A percentile compares a stretch with the other conserved stretches of the same genome.
These are phyloP conservation scores for Botrytis squamosa DNA, from an alignment of 2,329 filamentous ascomycete genomes.

Conservation along the genomic window DNA sequence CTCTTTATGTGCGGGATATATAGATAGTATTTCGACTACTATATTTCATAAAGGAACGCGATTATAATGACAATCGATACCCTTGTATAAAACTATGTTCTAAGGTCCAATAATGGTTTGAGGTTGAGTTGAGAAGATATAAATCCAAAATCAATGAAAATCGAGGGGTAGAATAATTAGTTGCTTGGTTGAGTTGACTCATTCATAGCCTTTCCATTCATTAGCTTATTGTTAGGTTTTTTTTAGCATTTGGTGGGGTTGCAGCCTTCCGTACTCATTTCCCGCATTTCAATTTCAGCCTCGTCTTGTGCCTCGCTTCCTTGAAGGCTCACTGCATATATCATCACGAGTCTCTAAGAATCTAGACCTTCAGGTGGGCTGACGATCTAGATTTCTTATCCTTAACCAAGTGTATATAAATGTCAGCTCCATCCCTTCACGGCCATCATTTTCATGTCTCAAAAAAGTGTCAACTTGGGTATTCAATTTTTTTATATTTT, in stretches of 20 bases:
- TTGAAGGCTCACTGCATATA: constrained; percentile 12
- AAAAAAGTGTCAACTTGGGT: too few relatives aligned
- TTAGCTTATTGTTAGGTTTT: background rate
- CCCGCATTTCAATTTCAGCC: background rate
- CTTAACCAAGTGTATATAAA: constrained; percentile 2
- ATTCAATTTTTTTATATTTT: constrained; percentile 3
- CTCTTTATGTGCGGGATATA: background rate
- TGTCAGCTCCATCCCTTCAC: background rate
- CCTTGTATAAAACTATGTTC: background rate
- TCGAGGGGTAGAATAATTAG: background rate
- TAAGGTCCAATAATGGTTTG: background rate
- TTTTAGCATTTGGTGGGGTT: background rate
- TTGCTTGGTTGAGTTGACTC: background rate
- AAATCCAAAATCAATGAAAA: background rate
- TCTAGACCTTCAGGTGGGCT: constrained; percentile 18
- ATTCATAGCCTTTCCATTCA: constrained; percentile 13
- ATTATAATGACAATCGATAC: background rate
- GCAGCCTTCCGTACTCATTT: background rate
- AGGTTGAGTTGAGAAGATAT: background rate
- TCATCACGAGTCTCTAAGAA: constrained; percentile 4
- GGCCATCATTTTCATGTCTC: background rate
- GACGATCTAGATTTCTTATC: constrained; percentile 14
- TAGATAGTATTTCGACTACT: background rate
- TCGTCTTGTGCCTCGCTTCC: background rate
- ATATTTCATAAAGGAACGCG: too few relatives aligned